Conservation (phyloP, 768 basidiomycete species). For the Russula compacta region DNA sequence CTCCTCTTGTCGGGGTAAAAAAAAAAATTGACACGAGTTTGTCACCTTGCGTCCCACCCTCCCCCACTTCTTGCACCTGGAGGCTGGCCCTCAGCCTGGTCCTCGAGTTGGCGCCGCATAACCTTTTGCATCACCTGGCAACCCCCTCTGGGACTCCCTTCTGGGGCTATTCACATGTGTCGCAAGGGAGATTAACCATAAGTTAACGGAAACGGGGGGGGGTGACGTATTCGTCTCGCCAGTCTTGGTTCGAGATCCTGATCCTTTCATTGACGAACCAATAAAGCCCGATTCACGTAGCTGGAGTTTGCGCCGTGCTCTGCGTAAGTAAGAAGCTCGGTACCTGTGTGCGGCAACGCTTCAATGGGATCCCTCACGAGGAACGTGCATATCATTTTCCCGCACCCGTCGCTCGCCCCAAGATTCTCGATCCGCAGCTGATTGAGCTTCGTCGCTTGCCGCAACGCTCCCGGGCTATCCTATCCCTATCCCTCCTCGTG, state of each 20-base stretch:
- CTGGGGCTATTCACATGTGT: constrained; percentile 10
- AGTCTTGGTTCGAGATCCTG: not conserved
- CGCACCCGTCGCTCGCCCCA: not conserved
- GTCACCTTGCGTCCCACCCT: not conserved
- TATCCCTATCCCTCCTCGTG: not conserved
- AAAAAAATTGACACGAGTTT: not conserved
- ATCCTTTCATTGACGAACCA: not conserved
- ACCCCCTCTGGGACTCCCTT: not conserved
- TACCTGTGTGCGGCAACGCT: not conserved
- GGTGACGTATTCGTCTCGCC: not conserved
- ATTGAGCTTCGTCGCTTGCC: not conserved
- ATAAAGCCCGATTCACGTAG: constrained; percentile 9
- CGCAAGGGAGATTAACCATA: not conserved
- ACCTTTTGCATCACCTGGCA: not conserved
- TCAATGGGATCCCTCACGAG: not conserved
- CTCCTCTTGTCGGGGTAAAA: not conserved
- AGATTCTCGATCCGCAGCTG: constrained; percentile 1
- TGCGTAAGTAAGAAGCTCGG: not conserved
- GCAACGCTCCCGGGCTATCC: not conserved
- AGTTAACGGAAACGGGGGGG: not conserved
- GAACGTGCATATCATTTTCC: not conserved
- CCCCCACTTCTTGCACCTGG: not conserved
- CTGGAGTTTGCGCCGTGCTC: not conserved
- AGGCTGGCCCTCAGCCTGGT: not conserved
- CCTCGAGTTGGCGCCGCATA: not conserved